Percentiles rank a stretch among this genome's conserved stretches.
Conservation (phyloP, 2,329 filamentous ascomycete species). For the Aureobasidium pullulans region DNA sequence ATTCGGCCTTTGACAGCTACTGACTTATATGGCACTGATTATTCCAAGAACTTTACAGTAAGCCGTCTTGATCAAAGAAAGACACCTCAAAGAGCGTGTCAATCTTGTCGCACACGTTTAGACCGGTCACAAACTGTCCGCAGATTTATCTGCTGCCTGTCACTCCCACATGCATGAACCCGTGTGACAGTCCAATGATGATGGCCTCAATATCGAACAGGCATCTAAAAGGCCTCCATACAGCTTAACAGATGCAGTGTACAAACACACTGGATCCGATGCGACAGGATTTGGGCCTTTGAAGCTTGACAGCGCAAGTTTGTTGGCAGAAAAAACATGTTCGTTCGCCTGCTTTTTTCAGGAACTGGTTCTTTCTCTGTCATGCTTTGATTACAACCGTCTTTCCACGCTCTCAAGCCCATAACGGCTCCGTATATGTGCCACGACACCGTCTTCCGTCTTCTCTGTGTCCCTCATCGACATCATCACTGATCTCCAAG, state of each 20-base stretch:
- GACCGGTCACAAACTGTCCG: not conserved
- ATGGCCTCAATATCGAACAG: not conserved
- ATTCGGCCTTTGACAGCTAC: too few relatives aligned
- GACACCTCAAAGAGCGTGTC: not conserved
- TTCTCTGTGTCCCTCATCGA: too few relatives aligned
- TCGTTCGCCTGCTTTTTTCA: not conserved
- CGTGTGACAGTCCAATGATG: slow-evolving; percentile 6
- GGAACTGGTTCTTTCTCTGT: not conserved
- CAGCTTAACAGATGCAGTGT: not conserved
- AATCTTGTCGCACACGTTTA: not conserved
- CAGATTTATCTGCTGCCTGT: not conserved
- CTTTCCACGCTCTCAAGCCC: not conserved
- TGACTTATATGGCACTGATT: too few relatives aligned
- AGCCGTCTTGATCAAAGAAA: not conserved
- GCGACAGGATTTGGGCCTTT: not conserved
- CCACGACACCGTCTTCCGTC: not conserved
- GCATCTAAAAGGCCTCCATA: not conserved
- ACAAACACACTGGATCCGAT: not conserved
- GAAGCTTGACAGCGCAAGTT: not conserved
- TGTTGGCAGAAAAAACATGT: not conserved
- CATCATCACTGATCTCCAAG: too few relatives aligned
- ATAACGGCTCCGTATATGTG: not conserved
- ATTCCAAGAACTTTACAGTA: too few relatives aligned
- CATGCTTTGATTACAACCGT: not conserved
- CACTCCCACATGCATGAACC: not conserved